A percentile compares a stretch with the other conserved stretches of the same genome.
These are phyloP conservation scores for Arabidopsis hybrid DNA, from an alignment of 441 rosid species.

Conservation along the genomic window DNA sequence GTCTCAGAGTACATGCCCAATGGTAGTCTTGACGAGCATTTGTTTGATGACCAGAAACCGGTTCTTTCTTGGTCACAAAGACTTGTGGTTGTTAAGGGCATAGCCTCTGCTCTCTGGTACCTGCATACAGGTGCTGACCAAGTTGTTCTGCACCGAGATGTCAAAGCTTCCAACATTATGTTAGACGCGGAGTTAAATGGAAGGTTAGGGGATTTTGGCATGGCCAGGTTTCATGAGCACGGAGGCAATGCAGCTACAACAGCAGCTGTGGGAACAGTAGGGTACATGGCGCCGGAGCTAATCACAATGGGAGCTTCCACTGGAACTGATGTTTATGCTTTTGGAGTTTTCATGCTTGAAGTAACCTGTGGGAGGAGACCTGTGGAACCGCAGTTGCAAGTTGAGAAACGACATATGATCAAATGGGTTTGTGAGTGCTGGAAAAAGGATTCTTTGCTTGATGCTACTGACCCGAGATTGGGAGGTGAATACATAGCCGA, in stretches of 20 bases:
- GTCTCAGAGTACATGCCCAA: constrained; percentile 43
- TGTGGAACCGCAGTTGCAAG: constrained; percentile 20
- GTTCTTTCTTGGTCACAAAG: constrained; percentile 35
- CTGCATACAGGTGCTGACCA: constrained; percentile 70
- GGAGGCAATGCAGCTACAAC: constrained; percentile 48
- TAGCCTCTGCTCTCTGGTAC: constrained; percentile 60
- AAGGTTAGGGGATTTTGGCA: constrained; percentile 69
- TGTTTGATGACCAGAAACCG: constrained; percentile 33
- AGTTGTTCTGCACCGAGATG: constrained; percentile 66
- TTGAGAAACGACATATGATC: constrained; percentile 18
- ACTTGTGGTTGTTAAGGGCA: constrained; percentile 45
- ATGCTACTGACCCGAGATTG: constrained; percentile 30
- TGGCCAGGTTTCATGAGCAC: constrained; percentile 58
- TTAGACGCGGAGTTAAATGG: constrained; percentile 57
- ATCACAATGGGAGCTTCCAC: constrained; percentile 48
- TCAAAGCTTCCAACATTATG: constrained; percentile 62
- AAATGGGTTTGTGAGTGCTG: constrained; percentile 43
- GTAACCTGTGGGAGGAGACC: constrained; percentile 39
- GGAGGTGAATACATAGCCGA: constrained; percentile 8
- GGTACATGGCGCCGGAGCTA: constrained; percentile 66
- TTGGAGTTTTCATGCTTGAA: constrained; percentile 44
- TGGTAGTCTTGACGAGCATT: constrained; percentile 36
- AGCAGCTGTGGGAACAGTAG: constrained; percentile 62
- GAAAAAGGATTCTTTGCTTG: constrained; percentile 16
- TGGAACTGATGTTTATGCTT: constrained; percentile 39